Percentiles rank a stretch among this genome's conserved stretches.
These are phyloP conservation scores for Haematococcus lacustris DNA, from an alignment of 139 green algal species.

Conservation along the genomic window DNA sequence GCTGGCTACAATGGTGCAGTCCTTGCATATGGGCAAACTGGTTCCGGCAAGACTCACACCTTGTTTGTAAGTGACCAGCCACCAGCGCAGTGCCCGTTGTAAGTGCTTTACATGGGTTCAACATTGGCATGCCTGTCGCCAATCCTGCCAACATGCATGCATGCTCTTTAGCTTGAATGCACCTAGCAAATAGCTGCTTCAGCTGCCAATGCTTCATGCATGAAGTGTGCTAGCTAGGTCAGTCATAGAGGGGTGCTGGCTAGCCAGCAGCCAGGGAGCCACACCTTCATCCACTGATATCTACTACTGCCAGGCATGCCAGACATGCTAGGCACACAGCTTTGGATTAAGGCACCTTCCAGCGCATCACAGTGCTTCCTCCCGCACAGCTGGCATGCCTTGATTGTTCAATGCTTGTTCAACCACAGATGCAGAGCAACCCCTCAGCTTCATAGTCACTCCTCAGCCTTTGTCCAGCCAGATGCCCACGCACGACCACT, in stretches of 20 bases:
- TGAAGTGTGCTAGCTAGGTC: not conserved
- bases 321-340: too few species aligned
- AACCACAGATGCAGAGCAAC: too few species aligned
- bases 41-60: constrained; percentile 27
- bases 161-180: not conserved
- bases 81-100: not conserved
- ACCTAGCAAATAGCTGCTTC: not conserved
- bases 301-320: too few species aligned
- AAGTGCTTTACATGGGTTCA: not conserved
- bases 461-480: too few species aligned
- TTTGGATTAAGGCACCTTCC: too few species aligned
- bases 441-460: too few species aligned
- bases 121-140: not conserved
- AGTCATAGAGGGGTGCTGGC: not conserved
- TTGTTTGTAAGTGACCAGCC: constrained; percentile 32
- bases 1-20: constrained; percentile 57
- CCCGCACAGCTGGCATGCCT: too few species aligned
- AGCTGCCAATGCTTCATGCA: not conserved
- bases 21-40: constrained; percentile 19
- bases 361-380: too few species aligned
- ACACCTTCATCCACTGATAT: too few species aligned
- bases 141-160: not conserved
- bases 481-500: not conserved
- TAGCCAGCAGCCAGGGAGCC: too few species aligned
- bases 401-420: too few species aligned